Evolutionary conservation across 306 rosid genomes (phyloP).

Genomic region (Prunus mira): DNA sequence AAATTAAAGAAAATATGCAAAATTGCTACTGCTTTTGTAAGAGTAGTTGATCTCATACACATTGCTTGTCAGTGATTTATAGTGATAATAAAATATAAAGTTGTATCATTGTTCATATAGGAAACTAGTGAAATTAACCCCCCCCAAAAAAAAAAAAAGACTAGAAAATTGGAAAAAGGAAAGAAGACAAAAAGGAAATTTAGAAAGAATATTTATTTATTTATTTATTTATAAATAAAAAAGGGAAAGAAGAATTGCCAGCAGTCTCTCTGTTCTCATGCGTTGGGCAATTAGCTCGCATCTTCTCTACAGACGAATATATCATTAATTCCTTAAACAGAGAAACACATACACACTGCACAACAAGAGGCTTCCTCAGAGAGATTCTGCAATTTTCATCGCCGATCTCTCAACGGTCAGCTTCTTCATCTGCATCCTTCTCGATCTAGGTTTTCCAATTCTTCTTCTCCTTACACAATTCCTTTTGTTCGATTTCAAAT

Average conservation of each 20-base stretch:
- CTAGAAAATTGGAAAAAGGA: no score
- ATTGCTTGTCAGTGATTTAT: no score
- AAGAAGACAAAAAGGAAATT: no score
- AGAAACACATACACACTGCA: background rate
- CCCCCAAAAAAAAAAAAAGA: no score
- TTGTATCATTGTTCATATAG: no score
- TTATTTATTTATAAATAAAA: no score
- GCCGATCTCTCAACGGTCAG: conserved; percentile 6
- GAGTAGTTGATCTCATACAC: no score
- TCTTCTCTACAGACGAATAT: background rate
- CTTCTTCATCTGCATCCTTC: background rate
- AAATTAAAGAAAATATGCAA: no score
- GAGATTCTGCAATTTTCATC: background rate
- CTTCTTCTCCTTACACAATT: background rate
- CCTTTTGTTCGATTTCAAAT: background rate
- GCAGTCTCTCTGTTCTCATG: background rate
- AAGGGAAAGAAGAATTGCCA: background rate
- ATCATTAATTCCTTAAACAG: background rate
- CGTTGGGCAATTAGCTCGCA: background rate
- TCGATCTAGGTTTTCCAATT: conserved; percentile 14
- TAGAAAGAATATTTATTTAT: no score
- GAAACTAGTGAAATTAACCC: no score
- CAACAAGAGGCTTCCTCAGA: background rate
- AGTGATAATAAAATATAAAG: no score
- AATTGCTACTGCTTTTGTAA: no score